Percentiles rank a stretch among this genome's conserved stretches.
Conservation (phyloP, 73 alveolate species). For the Stentor roeselii region DNA sequence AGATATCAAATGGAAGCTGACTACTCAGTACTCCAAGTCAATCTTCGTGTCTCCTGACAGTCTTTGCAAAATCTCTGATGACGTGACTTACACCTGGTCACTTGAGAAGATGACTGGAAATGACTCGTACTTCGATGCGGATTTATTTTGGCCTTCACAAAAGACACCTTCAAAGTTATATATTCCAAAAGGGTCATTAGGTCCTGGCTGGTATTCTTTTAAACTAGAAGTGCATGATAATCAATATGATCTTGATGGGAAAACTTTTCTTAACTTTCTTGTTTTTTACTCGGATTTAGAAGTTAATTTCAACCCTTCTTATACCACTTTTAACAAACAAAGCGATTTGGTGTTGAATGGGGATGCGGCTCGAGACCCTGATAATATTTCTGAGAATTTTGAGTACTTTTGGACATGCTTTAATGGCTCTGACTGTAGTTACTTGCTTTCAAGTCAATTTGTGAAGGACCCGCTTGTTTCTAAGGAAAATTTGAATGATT, state of each 20-base stretch:
- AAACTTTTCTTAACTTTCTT: not conserved
- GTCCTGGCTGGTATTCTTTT: not conserved
- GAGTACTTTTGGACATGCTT: not conserved
- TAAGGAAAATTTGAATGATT: not conserved
- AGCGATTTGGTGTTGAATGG: not conserved
- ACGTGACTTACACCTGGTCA: not conserved
- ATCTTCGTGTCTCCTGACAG: not conserved
- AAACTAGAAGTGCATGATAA: not conserved
- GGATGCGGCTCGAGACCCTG: not conserved
- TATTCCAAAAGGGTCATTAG: not conserved
- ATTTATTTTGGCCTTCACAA: not conserved
- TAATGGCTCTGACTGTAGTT: not conserved
- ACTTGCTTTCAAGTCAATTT: not conserved
- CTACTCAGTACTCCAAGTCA: not conserved
- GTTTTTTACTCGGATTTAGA: not conserved
- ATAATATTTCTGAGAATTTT: not conserved
- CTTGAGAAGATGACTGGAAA: not conserved
- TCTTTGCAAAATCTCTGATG: conserved; percentile 6
- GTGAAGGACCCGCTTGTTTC: not conserved
- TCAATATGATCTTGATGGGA: not conserved
- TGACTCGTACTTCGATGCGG: too few relatives aligned
- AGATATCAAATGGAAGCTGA: not conserved
- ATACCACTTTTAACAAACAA: not conserved
- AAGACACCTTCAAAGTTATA: not conserved
- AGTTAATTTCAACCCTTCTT: not conserved